Evolutionary conservation across 2,329 filamentous ascomycete genomes (phyloP).

Genomic region (Cercospora citrullina): DNA sequence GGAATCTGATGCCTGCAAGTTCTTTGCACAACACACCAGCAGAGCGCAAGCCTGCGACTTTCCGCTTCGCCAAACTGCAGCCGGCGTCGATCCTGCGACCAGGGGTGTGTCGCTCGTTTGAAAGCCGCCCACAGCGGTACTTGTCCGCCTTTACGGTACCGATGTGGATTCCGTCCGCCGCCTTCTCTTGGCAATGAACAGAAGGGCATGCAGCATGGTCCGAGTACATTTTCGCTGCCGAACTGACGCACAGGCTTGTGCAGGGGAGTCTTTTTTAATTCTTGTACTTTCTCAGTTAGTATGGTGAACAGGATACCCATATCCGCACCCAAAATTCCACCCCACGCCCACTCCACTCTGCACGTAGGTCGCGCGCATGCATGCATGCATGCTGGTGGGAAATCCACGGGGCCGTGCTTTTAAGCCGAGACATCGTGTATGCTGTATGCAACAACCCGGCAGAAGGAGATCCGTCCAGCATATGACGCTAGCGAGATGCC

Average conservation of each 20-base stretch:
- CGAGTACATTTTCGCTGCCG: conserved; percentile 6
- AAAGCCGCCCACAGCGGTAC: background rate
- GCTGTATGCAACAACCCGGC: background rate
- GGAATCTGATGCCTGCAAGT: background rate
- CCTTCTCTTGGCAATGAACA: background rate
- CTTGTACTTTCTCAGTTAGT: background rate
- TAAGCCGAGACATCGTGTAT: background rate
- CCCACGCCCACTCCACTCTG: conserved; percentile 1
- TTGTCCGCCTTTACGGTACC: background rate
- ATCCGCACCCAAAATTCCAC: background rate
- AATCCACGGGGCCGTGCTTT: conserved; percentile 7
- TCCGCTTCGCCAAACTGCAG: conserved; percentile 2
- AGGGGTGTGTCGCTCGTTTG: background rate
- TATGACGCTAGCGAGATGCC: background rate
- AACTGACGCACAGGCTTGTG: background rate
- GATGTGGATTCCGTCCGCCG: background rate
- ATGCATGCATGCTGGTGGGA: background rate
- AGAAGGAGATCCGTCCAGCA: background rate
- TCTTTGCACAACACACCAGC: background rate
- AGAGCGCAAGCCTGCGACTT: background rate
- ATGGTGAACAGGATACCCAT: background rate
- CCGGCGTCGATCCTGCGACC: background rate
- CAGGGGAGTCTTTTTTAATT: background rate
- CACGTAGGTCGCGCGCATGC: background rate
- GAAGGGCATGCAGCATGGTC: background rate